A percentile compares a stretch with the other conserved stretches of the same genome.
These are phyloP conservation scores for Candida vaughaniae DNA, from an alignment of 805 yeast species.

Conservation along the genomic window DNA sequence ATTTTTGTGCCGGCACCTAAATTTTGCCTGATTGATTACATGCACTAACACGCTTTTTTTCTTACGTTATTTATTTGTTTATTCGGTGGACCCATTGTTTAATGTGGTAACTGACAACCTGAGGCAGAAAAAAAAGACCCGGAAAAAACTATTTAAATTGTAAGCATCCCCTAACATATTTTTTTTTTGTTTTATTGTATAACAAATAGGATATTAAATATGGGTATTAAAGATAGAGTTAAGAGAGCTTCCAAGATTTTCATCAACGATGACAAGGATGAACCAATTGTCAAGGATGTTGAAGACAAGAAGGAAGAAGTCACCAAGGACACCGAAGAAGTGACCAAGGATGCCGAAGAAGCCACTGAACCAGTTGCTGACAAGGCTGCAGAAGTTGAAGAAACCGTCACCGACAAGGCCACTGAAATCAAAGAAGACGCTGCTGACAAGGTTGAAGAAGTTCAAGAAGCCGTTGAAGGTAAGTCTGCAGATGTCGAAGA, in stretches of 20 bases:
- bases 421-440: constrained; percentile 4
- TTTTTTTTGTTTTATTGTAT: neutral
- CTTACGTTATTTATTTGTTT: no score
- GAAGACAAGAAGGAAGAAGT: constrained; percentile 5
- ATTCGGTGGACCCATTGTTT: neutral
- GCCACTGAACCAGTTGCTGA: constrained; percentile 2
- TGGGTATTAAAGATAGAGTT: constrained; percentile 39
- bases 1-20: neutral
- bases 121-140: no score
- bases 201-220: constrained; percentile 12
- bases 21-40: neutral
- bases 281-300: constrained; percentile 6
- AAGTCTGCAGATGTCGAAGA: constrained; percentile 5
- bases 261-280: constrained; percentile 26
- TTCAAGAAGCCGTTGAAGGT: constrained; percentile 8
- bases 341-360: constrained; percentile 1
- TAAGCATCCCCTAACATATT: neutral
- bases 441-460: constrained; percentile 8
- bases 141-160: constrained; percentile 7
- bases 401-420: neutral
- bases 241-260: constrained; percentile 40
- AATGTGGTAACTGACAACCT: constrained; percentile 1
- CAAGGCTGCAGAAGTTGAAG: constrained; percentile 5
- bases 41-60: neutral
- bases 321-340: constrained; percentile 7